Base-by-base conservation (phyloP, 805 yeast genomes). In the Ogataea parapolymorpha region DNA sequence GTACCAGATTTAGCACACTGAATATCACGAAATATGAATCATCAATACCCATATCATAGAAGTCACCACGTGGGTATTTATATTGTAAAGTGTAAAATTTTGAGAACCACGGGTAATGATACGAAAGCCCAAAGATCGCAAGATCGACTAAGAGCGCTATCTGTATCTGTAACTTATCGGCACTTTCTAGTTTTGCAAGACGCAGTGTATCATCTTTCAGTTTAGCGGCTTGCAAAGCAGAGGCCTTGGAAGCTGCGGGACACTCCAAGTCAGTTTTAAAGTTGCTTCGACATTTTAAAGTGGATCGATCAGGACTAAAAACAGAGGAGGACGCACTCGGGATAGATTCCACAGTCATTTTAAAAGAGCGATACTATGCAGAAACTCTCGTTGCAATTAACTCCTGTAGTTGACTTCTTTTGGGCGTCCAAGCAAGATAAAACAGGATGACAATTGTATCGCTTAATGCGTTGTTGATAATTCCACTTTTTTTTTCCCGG, bases 31-130 rank as follows among this genome's bases (percentile, higher is more conserved):
- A 70, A 59, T 70, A 82, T 2, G 54, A 41, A 53, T 82, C 90
- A 47, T 79, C 71, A 4, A 53, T 37, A 14, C 83, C 82, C 43
- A 79, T 74, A 51, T 74, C 83, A 53, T 79, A 83, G 26, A 59
- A 53, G 26, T 52, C 41, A 2, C 55, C 34, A 22, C 53, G 53
- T 22, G 58, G 52, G 35, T 56, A 56, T 31, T 47, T 50, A 53
- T 75, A 66, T 44, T 73, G 78, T 31, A 75, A 47, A 23, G 55
- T 58, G 30, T 69, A 53, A 42, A 74, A 71, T 53, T 70, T 71
- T 29, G 48, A 34, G 14, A 58, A 53, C 12, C 38, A 37, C 1
- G 67, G 61, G 13, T 63, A 46, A 25, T 45, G 53, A 35, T 32
- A 25, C 3, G 59, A 47, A 12, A 52, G 35, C 6, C 39, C 26